Base-by-base conservation (phyloP, 73 alveolate genomes). In the Effrenium voratum region DNA sequence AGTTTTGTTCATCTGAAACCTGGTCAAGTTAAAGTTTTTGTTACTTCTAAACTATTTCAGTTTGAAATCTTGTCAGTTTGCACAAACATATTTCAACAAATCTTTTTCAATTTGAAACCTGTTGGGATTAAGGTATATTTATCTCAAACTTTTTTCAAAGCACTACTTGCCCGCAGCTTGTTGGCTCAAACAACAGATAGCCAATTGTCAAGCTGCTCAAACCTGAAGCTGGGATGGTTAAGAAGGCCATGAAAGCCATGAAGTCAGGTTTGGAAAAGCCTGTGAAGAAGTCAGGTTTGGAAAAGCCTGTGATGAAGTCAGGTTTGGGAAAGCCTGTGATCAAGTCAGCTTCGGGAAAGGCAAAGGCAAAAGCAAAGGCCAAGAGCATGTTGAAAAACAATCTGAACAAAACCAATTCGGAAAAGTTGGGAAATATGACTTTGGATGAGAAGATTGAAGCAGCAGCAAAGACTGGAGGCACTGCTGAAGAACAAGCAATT, bases 261-360 rank as follows among this genome's bases (percentile, higher is more conserved):
- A 73, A 73, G 83, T 10, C 83, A 34, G 83, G 83, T 73, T 66
- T 66, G 79, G 79, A 32, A 66, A 66, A 66, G 79, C 79, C 79
- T 66, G 79, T 13, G 0, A 66, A 24, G 79, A 16, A 16, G 1
- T 30, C 40, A 30, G 79, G 79, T 66, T 12, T 73, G 83, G 83
- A 32, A 73, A 32, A 73, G 30, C 52, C 83, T 73, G 50, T 72
- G 46, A 72, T 3, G 34, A 72, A 72, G 34, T 3, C 12, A 66
- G 77, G 50, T 72, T 72, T 72, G 83, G 83, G 52, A 73, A 73
- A 73, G 83, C n/a, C n/a, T n/a, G n/a, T n/a, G n/a, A n/a, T n/a
- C n/a, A n/a, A n/a, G n/a, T n/a, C n/a, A n/a, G 83, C 1, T 0
- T 8, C 32, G 28, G 46, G 50, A 5, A 72, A 36, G 6, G n/a